Conservation (phyloP, 2,329 filamentous ascomycete species). For the Aspergillus puulaauensis region DNA sequence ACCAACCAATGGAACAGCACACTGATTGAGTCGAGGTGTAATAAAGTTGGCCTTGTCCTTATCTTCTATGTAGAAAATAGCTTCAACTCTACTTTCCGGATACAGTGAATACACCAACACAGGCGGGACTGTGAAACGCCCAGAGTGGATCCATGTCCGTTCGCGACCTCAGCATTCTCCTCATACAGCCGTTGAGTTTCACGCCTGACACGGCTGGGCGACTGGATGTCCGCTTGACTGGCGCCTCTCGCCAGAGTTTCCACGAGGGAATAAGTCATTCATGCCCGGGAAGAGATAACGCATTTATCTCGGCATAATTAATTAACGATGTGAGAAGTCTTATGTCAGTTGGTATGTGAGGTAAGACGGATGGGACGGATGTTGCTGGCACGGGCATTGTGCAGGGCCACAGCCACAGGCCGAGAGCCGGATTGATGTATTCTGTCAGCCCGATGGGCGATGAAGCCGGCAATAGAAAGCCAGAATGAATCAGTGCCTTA, state of each 20-base stretch:
- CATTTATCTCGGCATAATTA: neutral
- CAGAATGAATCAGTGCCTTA: neutral
- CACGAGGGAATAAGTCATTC: neutral
- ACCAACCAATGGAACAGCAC: no score
- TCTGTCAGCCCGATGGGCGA: neutral
- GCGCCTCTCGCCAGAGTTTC: neutral
- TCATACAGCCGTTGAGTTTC: neutral
- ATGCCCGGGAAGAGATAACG: neutral
- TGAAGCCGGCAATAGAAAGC: neutral
- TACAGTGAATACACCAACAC: no score
- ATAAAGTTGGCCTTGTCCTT: no score
- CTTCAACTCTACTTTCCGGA: neutral
- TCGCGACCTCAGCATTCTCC: neutral
- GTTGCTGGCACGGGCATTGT: neutral
- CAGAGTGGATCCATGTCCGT: constrained; percentile 12
- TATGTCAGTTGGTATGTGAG: neutral
- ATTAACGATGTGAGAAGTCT: neutral
- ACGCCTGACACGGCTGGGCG: constrained; percentile 7
- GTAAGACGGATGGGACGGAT: neutral
- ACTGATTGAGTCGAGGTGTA: no score
- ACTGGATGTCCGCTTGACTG: neutral
- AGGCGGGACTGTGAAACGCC: constrained; percentile 17
- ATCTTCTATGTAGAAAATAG: neutral
- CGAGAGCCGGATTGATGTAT: neutral
- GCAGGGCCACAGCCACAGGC: neutral